Evolutionary conservation across 345 rosid species (phyloP), one percentile per base, ranked within the genome.

Genomic region (Aethionema arabicum): DNA sequence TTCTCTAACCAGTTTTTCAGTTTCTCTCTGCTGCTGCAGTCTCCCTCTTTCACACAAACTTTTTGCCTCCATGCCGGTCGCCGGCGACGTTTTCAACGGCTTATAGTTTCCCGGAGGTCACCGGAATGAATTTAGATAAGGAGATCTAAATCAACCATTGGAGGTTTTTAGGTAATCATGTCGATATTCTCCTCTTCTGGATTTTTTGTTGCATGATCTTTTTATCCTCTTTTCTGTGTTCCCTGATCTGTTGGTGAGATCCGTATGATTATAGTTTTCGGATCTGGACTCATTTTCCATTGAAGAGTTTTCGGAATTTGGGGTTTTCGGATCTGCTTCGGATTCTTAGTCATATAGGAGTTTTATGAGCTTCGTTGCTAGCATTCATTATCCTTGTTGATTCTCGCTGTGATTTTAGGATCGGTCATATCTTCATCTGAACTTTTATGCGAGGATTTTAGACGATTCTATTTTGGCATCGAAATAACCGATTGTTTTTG

Each of bases 1-100:
- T 47, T 27, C 54, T 14, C 31, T 11, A 7, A 10, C 33, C 41
- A 12, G 49, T 41, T 51, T 41, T 55, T 59, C 56, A 57, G 50
- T 66, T 52, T 50, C 67, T 56, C 21, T 14, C 63, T 65, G 56
- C 56, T 65, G 56, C 56, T 66, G 51, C 68, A 29, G 61, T 64
- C 66, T 39, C 44, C 39, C 44, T 59, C 46, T 46, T 58, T 59
- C 61, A 63, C 53, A 60, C 59, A 11, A 11, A 32, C 32, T 43
- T 60, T 52, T 52, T 46, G 50, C 60, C 63, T 27, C 15, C 68
- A 58, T 32, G 79, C 81, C 83, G 76, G 77, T 54, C 62, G 54
- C 82, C 86, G 88, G 83, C 74, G 56, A 54, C 15, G 65, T 65
- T 62, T 52, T 62, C 57, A 48, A 33, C 74, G 73, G 78, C 21